Percentiles rank a stretch among this genome's conserved stretches.
These are phyloP conservation scores for Naganishia liquefaciens DNA, from an alignment of 1,284 basidiomycete genomes.

Conservation along the genomic window DNA sequence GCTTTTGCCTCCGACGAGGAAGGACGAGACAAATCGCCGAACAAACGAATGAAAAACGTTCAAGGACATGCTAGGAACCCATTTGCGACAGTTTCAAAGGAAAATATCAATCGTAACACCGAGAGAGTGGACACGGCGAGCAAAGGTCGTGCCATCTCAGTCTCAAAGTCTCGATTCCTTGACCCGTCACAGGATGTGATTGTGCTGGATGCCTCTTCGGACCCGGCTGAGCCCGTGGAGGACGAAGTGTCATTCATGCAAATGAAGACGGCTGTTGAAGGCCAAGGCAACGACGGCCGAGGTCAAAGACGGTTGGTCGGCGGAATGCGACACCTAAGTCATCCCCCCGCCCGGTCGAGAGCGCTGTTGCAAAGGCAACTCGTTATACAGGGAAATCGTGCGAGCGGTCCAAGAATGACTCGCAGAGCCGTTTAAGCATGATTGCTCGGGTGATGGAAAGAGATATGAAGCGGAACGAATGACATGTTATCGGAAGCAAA, in stretches of 20 bases:
- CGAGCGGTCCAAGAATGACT: conserved; percentile 10
- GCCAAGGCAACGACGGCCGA: background rate
- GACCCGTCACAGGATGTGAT: background rate
- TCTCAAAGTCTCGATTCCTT: conserved; percentile 7
- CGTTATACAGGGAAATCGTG: conserved; percentile 1
- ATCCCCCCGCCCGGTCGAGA: background rate
- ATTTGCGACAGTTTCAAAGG: conserved; percentile 1
- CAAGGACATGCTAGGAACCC: conserved; percentile 23
- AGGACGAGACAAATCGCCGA: background rate
- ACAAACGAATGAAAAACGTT: background rate
- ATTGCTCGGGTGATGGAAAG: background rate
- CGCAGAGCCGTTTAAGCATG: conserved; percentile 4
- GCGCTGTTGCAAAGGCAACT: background rate
- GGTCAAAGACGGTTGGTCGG: conserved; percentile 5
- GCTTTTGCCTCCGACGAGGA: conserved; percentile 14
- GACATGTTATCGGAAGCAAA: no score
- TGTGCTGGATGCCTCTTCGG: conserved; percentile 11
- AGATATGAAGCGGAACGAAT: background rate
- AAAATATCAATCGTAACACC: background rate
- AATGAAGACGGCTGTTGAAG: background rate
- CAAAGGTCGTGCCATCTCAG: no score
- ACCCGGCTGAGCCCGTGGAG: conserved; percentile 8
- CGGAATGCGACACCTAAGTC: conserved; percentile 3
- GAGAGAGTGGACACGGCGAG: no score
- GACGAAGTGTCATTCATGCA: background rate